These are phyloP conservation scores for Monosporascus ibericus DNA, from an alignment of 2,329 filamentous ascomycete genomes.

Conservation along the genomic window DNA sequence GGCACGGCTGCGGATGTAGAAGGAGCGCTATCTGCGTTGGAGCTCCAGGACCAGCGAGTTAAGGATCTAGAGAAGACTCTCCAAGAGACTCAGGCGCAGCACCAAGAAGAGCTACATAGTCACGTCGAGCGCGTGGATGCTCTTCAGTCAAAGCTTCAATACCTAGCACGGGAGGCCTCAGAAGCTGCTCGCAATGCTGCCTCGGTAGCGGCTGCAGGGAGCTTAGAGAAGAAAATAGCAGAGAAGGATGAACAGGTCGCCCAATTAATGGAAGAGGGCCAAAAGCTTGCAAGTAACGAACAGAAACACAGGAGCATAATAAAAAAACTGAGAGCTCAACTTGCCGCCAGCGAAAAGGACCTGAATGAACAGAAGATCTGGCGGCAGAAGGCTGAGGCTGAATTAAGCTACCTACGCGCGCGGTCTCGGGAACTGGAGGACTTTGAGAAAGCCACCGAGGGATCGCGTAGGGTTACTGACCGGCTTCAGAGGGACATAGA, in stretches of 20 bases:
- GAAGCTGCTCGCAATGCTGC: constrained; percentile 67
- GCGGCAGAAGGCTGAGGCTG: constrained; percentile 51
- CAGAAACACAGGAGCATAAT: constrained; percentile 77
- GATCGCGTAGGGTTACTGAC: constrained; percentile 23
- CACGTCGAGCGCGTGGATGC: constrained; percentile 90
- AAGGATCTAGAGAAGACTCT: constrained; percentile 30
- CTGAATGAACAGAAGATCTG: constrained; percentile 52
- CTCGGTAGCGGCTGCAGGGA: constrained; percentile 55
- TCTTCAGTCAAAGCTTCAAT: constrained; percentile 84
- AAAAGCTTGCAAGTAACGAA: constrained; percentile 79
- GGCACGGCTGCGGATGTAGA: neutral
- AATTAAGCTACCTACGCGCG: constrained; percentile 40
- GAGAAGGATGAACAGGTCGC: constrained; percentile 91
- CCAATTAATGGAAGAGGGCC: constrained; percentile 84
- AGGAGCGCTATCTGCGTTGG: constrained; percentile 11
- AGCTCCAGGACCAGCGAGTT: constrained; percentile 34
- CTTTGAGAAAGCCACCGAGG: constrained; percentile 49
- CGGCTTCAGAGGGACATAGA: constrained; percentile 40
- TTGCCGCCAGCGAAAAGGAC: constrained; percentile 60
- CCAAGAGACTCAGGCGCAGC: constrained; percentile 40
- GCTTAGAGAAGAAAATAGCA: constrained; percentile 69
- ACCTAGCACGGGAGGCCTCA: constrained; percentile 73
- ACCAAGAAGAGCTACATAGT: constrained; percentile 75
- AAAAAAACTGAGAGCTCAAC: constrained; percentile 68
- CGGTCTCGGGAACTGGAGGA: constrained; percentile 45